Evolutionary conservation across 2,329 filamentous ascomycete genomes (phyloP).

Genomic region (Paracamarosporium sp.): DNA sequence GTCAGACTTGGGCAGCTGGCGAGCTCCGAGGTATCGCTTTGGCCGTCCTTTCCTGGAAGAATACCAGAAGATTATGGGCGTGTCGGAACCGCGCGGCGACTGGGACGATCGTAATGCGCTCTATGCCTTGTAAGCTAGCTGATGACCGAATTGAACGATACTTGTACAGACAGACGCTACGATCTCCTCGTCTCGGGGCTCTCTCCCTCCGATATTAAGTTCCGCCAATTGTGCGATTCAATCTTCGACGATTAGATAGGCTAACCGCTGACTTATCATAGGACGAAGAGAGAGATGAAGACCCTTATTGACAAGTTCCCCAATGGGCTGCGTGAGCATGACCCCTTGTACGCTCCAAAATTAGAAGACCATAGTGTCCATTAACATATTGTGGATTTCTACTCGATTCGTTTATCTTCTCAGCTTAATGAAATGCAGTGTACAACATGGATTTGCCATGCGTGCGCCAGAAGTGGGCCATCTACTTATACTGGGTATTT

Average conservation of each 20-base stretch:
- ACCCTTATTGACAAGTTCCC: not conserved
- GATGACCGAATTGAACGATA: not conserved
- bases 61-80: constrained; percentile 10
- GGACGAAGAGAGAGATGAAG: not conserved
- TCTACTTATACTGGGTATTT: too few species aligned
- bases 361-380: not conserved
- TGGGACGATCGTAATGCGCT: not conserved
- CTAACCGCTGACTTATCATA: not conserved
- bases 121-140: not conserved
- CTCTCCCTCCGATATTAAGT: not conserved
- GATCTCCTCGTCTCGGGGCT: not conserved
- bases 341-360: not conserved
- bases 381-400: too few species aligned
- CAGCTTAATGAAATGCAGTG: too few species aligned
- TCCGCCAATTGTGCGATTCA: not conserved
- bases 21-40: constrained; percentile 10
- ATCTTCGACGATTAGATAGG: not conserved
- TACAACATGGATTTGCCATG: too few species aligned
- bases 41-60: constrained; percentile 8
- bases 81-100: constrained; percentile 8
- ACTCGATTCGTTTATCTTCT: too few species aligned
- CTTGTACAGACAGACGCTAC: not conserved
- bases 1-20: constrained; percentile 14
- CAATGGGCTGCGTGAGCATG: not conserved
- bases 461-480: too few species aligned